These are phyloP conservation scores for Coniochaeta pulveracea DNA, from an alignment of 2,329 filamentous ascomycete genomes.

Conservation along the genomic window DNA sequence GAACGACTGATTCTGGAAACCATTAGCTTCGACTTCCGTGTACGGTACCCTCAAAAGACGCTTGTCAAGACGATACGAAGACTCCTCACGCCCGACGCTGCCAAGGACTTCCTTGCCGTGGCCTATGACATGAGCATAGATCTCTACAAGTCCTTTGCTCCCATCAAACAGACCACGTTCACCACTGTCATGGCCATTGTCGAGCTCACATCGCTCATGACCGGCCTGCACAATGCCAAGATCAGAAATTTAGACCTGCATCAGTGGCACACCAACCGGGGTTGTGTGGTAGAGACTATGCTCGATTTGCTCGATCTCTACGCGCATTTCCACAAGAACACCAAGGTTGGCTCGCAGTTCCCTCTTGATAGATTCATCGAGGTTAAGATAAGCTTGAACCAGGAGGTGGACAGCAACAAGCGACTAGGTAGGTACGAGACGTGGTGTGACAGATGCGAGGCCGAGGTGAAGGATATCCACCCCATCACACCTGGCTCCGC, in stretches of 20 bases:
- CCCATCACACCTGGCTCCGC: conserved; percentile 23
- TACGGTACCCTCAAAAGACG: conserved; percentile 74
- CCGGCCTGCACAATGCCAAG: conserved; percentile 39
- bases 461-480: conserved; percentile 21
- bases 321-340: conserved; percentile 67
- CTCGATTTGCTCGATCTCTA: conserved; percentile 89
- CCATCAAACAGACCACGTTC: conserved; percentile 79
- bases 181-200: conserved; percentile 74
- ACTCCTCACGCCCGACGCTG: conserved; percentile 35
- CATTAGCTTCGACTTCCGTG: conserved; percentile 87
- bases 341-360: conserved; percentile 61
- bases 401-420: conserved; percentile 57
- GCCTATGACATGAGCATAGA: conserved; percentile 81
- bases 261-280: conserved; percentile 33
- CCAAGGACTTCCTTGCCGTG: conserved; percentile 47
- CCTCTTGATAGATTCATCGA: conserved; percentile 71
- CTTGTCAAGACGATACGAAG: conserved; percentile 67
- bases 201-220: conserved; percentile 66
- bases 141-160: conserved; percentile 85
- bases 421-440: conserved; percentile 52
- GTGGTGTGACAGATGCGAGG: conserved; percentile 41
- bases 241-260: conserved; percentile 37
- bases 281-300: conserved; percentile 60
- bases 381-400: conserved; percentile 78
- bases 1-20: conserved; percentile 90